These are phyloP conservation scores for Diaporthe sp. DNA, from an alignment of 2,329 filamentous ascomycete genomes.

Conservation along the genomic window DNA sequence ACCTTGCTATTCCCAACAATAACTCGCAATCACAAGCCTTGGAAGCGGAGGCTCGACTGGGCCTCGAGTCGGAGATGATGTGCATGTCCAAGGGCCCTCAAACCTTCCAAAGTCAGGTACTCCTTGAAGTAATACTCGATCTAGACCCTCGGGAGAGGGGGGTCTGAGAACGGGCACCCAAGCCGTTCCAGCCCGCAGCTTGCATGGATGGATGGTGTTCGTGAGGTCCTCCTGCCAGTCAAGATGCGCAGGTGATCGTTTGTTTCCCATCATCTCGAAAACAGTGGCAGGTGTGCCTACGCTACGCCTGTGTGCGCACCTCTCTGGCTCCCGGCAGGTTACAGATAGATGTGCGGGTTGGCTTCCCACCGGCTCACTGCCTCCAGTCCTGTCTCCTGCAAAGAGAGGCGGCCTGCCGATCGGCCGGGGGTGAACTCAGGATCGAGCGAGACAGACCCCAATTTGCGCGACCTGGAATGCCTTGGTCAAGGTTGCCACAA, in stretches of 20 bases:
- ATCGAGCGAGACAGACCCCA: slow-evolving; percentile 42
- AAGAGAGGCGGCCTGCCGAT: slow-evolving; percentile 29
- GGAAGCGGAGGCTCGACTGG: slow-evolving; percentile 34
- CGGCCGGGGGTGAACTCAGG: slow-evolving; percentile 31
- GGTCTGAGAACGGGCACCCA: slow-evolving; percentile 35
- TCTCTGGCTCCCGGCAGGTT: slow-evolving; percentile 1
- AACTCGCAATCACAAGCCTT: slow-evolving; percentile 18
- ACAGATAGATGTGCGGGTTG: slow-evolving; percentile 24
- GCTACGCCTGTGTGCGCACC: neutral
- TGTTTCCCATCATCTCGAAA: slow-evolving; percentile 24
- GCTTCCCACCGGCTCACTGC: slow-evolving; percentile 7
- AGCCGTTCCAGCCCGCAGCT: slow-evolving; percentile 31
- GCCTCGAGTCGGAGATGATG: slow-evolving; percentile 30
- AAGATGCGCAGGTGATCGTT: slow-evolving; percentile 29
- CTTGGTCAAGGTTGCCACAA: slow-evolving; percentile 42
- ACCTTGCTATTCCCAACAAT: slow-evolving; percentile 9
- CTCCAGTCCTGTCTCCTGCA: slow-evolving; percentile 27
- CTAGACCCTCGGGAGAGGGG: slow-evolving; percentile 16
- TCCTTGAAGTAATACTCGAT: slow-evolving; percentile 29
- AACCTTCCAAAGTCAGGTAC: slow-evolving; percentile 31
- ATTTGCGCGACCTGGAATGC: slow-evolving; percentile 41
- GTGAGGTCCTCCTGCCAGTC: slow-evolving; percentile 17
- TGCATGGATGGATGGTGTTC: slow-evolving; percentile 32
- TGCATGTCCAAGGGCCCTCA: slow-evolving; percentile 31
- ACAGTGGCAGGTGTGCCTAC: slow-evolving; percentile 19